Evolutionary conservation across 805 yeast genomes (phyloP).

Genomic region (Kluyveromyces aestuarii): DNA sequence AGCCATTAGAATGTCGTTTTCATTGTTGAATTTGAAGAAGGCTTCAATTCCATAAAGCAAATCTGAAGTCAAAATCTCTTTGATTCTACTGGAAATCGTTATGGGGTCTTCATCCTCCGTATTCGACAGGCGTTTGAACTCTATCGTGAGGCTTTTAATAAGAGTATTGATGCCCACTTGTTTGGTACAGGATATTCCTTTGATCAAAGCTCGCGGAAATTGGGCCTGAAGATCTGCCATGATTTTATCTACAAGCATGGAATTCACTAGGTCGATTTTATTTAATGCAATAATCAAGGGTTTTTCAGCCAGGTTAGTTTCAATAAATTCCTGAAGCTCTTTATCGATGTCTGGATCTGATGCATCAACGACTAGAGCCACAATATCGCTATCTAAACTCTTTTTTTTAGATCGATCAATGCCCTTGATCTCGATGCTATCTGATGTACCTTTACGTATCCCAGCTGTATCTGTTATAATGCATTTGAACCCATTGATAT

Average conservation of each 20-base stretch:
- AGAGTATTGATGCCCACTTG: slow-evolving; percentile 48
- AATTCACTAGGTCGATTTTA: slow-evolving; percentile 44
- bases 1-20: slow-evolving; percentile 70
- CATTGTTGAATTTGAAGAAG: slow-evolving; percentile 38
- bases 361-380: slow-evolving; percentile 47
- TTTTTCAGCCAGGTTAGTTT: slow-evolving; percentile 15
- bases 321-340: slow-evolving; percentile 35
- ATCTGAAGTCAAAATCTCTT: slow-evolving; percentile 65
- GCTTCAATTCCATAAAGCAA: slow-evolving; percentile 68
- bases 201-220: slow-evolving; percentile 12
- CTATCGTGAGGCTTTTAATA: slow-evolving; percentile 31
- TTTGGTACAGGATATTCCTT: slow-evolving; percentile 51
- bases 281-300: slow-evolving; percentile 41
- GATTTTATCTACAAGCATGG: slow-evolving; percentile 14
- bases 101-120: slow-evolving; percentile 52
- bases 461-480: slow-evolving; percentile 93
- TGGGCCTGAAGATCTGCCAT: slow-evolving; percentile 9
- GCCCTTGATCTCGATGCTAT: slow-evolving; percentile 68
- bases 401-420: slow-evolving; percentile 63
- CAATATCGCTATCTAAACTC: slow-evolving; percentile 57
- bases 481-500: slow-evolving; percentile 76
- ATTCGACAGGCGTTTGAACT: slow-evolving; percentile 42
- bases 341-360: slow-evolving; percentile 20
- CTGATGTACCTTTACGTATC: slow-evolving; percentile 44
- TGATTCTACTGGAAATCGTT: slow-evolving; percentile 63